phyloP scores from a whole-genome alignment of 2,329 filamentous ascomycete species.

The Penicillium sp. region DNA sequence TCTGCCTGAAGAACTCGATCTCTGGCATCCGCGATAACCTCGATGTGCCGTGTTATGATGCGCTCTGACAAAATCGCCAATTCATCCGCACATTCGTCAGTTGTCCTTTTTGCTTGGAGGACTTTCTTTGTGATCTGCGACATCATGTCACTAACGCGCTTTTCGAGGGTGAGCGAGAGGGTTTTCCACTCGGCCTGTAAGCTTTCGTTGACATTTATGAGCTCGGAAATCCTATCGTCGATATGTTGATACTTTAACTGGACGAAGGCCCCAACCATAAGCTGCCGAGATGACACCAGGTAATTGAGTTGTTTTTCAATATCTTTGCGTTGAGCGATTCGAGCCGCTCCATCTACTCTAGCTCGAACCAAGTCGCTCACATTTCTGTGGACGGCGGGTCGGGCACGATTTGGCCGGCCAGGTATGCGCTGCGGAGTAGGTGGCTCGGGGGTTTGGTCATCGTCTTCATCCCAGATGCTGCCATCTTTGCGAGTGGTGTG shows the following conservation, averaged over 20 bases:
- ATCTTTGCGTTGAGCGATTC: not conserved
- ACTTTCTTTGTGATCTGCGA: not conserved
- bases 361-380: slow-evolving; percentile 2
- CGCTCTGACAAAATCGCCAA: not conserved
- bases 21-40: not conserved
- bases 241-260: slow-evolving; percentile 4
- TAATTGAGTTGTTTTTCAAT: not conserved
- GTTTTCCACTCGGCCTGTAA: not conserved
- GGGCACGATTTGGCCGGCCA: not conserved
- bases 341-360: not conserved
- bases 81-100: not conserved
- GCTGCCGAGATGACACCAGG: not conserved
- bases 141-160: not conserved
- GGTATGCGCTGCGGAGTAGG: not conserved
- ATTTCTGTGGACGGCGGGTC: not conserved
- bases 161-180: not conserved
- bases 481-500: not conserved
- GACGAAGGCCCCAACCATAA: not conserved
- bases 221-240: not conserved
- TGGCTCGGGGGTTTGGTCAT: not conserved
- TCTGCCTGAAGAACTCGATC: not conserved
- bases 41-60: not conserved
- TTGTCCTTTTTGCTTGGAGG: not conserved
- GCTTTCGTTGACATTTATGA: not conserved
- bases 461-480: slow-evolving; percentile 9